phyloP scores from a whole-genome alignment of 768 basidiomycete genomes.

The Psilocybe cyanescens region DNA sequence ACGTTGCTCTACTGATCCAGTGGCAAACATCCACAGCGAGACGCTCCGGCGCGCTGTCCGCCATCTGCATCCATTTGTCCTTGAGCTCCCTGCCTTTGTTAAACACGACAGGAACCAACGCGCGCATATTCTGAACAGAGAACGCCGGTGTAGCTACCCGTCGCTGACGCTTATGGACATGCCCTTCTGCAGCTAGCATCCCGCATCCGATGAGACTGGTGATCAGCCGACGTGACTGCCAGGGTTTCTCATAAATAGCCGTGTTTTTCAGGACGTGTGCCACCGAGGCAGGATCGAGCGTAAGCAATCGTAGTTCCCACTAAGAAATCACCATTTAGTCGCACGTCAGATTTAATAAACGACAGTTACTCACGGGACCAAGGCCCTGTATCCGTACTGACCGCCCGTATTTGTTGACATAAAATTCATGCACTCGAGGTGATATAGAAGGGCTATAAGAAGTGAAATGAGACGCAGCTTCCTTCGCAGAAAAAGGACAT shows the following conservation, averaged over 20 bases:
- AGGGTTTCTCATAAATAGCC: slow-evolving; percentile 81
- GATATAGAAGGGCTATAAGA: slow-evolving; percentile 56
- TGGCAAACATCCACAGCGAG: slow-evolving; percentile 70
- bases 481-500: not conserved
- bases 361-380: slow-evolving; percentile 58
- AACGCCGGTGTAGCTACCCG: slow-evolving; percentile 80
- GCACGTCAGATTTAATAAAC: not conserved
- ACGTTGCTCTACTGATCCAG: slow-evolving; percentile 83
- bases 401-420: slow-evolving; percentile 65
- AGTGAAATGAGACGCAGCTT: slow-evolving; percentile 3
- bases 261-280: slow-evolving; percentile 75
- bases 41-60: slow-evolving; percentile 26
- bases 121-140: slow-evolving; percentile 76
- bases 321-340: slow-evolving; percentile 27
- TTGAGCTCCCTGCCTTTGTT: slow-evolving; percentile 65
- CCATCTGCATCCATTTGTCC: slow-evolving; percentile 61
- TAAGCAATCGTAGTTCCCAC: slow-evolving; percentile 83
- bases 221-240: slow-evolving; percentile 76
- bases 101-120: slow-evolving; percentile 73
- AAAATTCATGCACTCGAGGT: slow-evolving; percentile 53
- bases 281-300: slow-evolving; percentile 79
- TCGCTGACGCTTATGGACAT: slow-evolving; percentile 79
- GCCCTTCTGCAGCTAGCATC: slow-evolving; percentile 80
- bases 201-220: slow-evolving; percentile 81
- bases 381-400: slow-evolving; percentile 71